Evolutionary conservation across 495 filamentous ascomycete species (phyloP).

Genomic region (Penicillium antarcticum): DNA sequence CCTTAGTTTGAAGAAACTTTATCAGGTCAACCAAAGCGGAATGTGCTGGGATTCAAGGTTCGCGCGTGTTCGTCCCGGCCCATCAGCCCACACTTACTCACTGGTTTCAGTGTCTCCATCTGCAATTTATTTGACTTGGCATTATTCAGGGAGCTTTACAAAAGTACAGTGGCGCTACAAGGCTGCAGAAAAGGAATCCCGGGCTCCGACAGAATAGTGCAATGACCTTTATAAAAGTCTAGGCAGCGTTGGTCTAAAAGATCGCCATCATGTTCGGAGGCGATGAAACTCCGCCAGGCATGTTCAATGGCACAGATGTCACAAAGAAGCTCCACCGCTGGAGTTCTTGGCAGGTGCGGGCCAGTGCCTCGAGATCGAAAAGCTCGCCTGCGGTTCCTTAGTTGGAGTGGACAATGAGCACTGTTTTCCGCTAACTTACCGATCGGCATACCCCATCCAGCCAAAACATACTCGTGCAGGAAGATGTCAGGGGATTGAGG

Average conservation of each 20-base stretch:
- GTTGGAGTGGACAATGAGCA: not conserved
- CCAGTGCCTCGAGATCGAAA: conserved; percentile 53
- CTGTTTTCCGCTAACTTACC: conserved; percentile 25
- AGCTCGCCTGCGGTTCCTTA: conserved; percentile 39
- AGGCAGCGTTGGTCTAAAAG: conserved; percentile 22
- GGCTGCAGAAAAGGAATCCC: no score
- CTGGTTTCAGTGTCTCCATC: no score
- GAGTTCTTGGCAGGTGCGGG: conserved; percentile 37
- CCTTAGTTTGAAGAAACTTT: no score
- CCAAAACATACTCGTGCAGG: conserved; percentile 52
- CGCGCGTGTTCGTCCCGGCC: no score
- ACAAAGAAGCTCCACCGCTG: conserved; percentile 55
- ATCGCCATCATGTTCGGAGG: conserved; percentile 48
- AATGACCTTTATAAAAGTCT: no score
- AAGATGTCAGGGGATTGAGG: conserved; percentile 31
- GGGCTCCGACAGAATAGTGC: no score
- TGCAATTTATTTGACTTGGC: no score
- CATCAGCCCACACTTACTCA: no score
- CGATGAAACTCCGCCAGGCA: conserved; percentile 48
- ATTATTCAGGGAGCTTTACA: no score
- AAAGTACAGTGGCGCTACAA: no score
- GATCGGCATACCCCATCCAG: conserved; percentile 56
- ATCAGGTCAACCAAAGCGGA: no score
- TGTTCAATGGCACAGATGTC: conserved; percentile 50
- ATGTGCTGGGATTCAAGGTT: no score